A percentile compares a stretch with the other conserved stretches of the same genome.
Conservation (phyloP, 2,329 filamentous ascomycete species). For the Cryphonectria radicalis region DNA sequence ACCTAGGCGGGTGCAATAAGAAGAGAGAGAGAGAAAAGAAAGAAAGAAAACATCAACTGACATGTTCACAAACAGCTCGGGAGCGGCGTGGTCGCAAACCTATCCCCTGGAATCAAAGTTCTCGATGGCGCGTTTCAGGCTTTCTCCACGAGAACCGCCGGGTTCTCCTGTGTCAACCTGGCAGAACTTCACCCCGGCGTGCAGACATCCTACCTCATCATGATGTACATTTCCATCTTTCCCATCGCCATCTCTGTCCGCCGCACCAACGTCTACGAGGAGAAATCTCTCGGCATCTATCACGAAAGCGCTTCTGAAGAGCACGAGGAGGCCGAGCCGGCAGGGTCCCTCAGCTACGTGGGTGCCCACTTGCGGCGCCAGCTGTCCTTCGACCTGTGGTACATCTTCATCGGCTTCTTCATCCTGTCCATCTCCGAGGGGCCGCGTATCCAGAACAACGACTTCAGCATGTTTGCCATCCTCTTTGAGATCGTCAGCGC, state of each 20-base stretch:
- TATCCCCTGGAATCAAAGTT: conserved; percentile 76
- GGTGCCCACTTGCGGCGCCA: conserved; percentile 90
- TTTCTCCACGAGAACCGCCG: conserved; percentile 85
- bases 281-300: conserved; percentile 81
- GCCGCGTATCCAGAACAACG: conserved; percentile 61
- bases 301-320: conserved; percentile 47
- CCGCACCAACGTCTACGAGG: conserved; percentile 94
- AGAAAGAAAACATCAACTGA: conserved; percentile 30
- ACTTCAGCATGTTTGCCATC: conserved; percentile 70
- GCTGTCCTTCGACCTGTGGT: conserved; percentile 97
- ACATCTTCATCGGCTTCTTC: conserved; percentile 91
- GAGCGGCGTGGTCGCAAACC: conserved; percentile 65
- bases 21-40: no score
- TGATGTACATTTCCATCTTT: conserved; percentile 99
- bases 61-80: conserved; percentile 60
- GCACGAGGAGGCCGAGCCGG: conserved; percentile 54
- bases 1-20: conserved; percentile 21
- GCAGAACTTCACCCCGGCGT: conserved; percentile 83
- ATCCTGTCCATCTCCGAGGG: conserved; percentile 91
- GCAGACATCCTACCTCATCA: conserved; percentile 91
- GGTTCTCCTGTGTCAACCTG: conserved; percentile 82
- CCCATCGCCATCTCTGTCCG: conserved; percentile 95
- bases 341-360: conserved; percentile 77
- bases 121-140: conserved; percentile 91
- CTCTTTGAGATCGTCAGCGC: conserved; percentile 89